Evolutionary conservation across 352 stramenopile species (phyloP), one percentile per base, ranked within the genome.

Genomic region (Thalassiosira oceanica): DNA sequence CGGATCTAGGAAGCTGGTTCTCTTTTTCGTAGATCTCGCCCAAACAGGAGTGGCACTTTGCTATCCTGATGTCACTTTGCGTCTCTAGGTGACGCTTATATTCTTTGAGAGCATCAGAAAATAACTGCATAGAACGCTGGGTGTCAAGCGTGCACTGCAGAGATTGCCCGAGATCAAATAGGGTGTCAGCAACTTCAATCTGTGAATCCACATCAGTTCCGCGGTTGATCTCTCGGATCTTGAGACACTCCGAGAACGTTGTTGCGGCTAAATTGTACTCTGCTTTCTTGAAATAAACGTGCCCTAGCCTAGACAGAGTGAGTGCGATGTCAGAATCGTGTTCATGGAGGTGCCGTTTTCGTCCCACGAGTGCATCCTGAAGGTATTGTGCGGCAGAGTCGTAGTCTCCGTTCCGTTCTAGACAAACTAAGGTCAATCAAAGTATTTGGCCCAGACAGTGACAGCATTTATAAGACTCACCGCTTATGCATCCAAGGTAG

Each of bases 81-180:
- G 71, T 70, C 28, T 80, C 68, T 13, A 80, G 68, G 50, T 72
- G 60, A 37, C 55, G 61, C 43, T 78, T 46, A 28, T 85, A 85
- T 56, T 78, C 68, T 68, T 75, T 82, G 15, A 85, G 54, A 15
- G 72, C 77, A 65, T 85, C 77, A 49, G 57, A 69, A 29, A 83
- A 80, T 29, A 79, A 51, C 46, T 85, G 72, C 48, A 76, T 57
- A 23, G 77, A 70, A 45, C 74, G 28, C 65, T 54, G 56, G 16
- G 66, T 84, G 35, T 80, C 74, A 2, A 75, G 51, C 35, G 74
- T 37, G 24, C 74, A 76, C 24, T 70, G 61, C 10, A 83, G 53
- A 33, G 67, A 66, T 42, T 42, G 53, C 26, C 74, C 74, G 13
- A 83, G 49, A 63, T 83, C 66, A 61, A 79, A 83, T 16, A 83